Evolutionary conservation across 768 basidiomycete species (phyloP), one percentile per base, ranked within the genome.

Genomic region (Lactifluus echinatus): DNA sequence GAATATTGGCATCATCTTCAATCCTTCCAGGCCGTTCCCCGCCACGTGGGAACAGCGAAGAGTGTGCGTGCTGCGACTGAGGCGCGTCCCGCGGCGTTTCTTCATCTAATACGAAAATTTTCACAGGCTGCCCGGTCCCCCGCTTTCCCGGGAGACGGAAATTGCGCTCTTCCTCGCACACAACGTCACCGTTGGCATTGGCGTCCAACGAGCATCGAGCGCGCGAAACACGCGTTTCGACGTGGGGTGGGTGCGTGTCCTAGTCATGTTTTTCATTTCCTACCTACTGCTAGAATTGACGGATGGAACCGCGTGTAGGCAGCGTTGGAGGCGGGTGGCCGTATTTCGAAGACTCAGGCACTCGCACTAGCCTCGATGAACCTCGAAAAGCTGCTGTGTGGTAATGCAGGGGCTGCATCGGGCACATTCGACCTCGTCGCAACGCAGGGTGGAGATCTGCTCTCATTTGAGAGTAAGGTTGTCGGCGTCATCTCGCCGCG

Each of bases 221-320:
- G 84, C 87, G 7, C 80, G 88, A 24, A 90, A 86, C 66, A 76
- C 86, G 10, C 80, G 86, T 15, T 88, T 92, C 62, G 91, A 95
- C 61, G 71, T 82, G 29, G 87, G 81, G 42, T 94, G 93, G 92
- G 88, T 85, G 60, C 63, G 81, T 72, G 19, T n/a, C 2, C 26
- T 36, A 26, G 42, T 50, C n/a, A 26, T 58, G 17, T 63, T 62
- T 49, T 37, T 53, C 39, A 17, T 56, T 44, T 50, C 34, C 49
- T 59, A 28, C 48, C 23, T 45, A n/a, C 53, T 28, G 43, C 28
- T 29, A 31, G 33, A 26, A 8, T 29, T 53, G 53, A 54, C 21
- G 49, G 43, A 26, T 17, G 37, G 23, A n/a, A 19, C 0, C 6
- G 7, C 29, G n/a, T 49, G 47, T 53, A 63, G 63, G 63, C 63